These are phyloP conservation scores for Malassezia sp. DNA, from an alignment of 1,284 basidiomycete genomes.

Conservation along the genomic window DNA sequence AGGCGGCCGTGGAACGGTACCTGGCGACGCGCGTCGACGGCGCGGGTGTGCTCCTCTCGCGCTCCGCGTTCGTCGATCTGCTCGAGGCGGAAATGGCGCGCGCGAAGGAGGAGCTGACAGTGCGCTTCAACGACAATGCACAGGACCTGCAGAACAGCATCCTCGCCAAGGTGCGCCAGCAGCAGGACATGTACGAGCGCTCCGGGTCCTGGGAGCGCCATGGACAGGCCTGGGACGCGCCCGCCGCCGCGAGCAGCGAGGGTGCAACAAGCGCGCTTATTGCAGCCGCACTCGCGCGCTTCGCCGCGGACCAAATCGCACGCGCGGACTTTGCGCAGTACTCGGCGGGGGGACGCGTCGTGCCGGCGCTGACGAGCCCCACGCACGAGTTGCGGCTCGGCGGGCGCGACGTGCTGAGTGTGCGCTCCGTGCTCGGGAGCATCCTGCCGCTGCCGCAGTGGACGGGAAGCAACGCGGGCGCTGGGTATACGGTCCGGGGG, in stretches of 20 bases:
- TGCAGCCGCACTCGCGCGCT: slow-evolving; percentile 56
- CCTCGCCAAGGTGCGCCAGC: slow-evolving; percentile 22
- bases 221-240: neutral
- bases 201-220: slow-evolving; percentile 16
- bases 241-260: neutral
- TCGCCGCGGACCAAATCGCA: slow-evolving; percentile 66
- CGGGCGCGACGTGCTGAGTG: neutral
- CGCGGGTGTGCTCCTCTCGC: slow-evolving; percentile 2
- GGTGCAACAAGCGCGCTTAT: slow-evolving; percentile 59
- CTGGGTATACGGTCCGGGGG: slow-evolving; percentile 52
- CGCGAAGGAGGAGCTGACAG: slow-evolving; percentile 33
- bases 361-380: slow-evolving; percentile 63
- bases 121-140: slow-evolving; percentile 36
- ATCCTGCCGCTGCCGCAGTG: slow-evolving; percentile 6
- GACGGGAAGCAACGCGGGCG: neutral
- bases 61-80: slow-evolving; percentile 22
- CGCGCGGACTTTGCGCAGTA: slow-evolving; percentile 74
- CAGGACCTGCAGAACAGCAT: slow-evolving; percentile 24
- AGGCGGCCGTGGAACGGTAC: neutral
- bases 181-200: slow-evolving; percentile 34
- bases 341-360: slow-evolving; percentile 66
- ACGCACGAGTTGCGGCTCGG: slow-evolving; percentile 50
- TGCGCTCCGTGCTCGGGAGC: neutral
- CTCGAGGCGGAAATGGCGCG: slow-evolving; percentile 43
- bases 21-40: neutral